Evolutionary conservation across 352 stramenopile species (phyloP), one percentile per base, ranked within the genome.

Genomic region (Pythium plurisporium): DNA sequence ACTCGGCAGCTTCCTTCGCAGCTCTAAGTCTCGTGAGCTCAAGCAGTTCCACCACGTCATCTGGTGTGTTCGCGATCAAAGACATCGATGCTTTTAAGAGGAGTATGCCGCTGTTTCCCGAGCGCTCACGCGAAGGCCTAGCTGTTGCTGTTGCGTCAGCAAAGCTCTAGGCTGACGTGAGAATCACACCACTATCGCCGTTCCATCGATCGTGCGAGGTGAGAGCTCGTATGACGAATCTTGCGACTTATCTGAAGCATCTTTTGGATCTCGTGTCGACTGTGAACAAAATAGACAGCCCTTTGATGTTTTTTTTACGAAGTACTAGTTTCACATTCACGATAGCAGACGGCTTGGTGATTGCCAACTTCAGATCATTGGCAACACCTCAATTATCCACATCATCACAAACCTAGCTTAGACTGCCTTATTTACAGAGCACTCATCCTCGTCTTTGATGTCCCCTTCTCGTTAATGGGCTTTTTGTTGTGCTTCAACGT

Each of bases 21-120:
- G 26, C 46, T 25, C 25, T 20, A 10, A 20, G 27, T 41, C 43
- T 27, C 10, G n/a, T 19, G 25, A 20, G 8, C 25, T 14, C 50
- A 8, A 20, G 14, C 2, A 1, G 34, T 10, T 44, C 26, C 14
- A 22, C 20, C 15, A 6, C 36, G 14, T 17, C 20, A 9, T 10
- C 26, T 14, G 26, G 14, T 19, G 41, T 76, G 17, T 47, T 73
- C 30, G 14, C 69, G 41, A 87, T 89, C 36, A 52, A 44, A 20
- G 77, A 91, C 48, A 65, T 86, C 0, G 55, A 65, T 22, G 55
- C 62, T 12, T 91, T 91, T 60, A 88, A 89, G 70, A 71, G 69
- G 7, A 64, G 65, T 27, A 88, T 89, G 76, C 69, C 73, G 26
- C 61, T 91, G 6, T 91, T 89, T 58, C 79, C 76, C 0, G 79